Percentiles rank a stretch among this genome's conserved stretches.
These are phyloP conservation scores for Pyrus bretschneideri DNA, from an alignment of 306 rosid species.

Conservation along the genomic window DNA sequence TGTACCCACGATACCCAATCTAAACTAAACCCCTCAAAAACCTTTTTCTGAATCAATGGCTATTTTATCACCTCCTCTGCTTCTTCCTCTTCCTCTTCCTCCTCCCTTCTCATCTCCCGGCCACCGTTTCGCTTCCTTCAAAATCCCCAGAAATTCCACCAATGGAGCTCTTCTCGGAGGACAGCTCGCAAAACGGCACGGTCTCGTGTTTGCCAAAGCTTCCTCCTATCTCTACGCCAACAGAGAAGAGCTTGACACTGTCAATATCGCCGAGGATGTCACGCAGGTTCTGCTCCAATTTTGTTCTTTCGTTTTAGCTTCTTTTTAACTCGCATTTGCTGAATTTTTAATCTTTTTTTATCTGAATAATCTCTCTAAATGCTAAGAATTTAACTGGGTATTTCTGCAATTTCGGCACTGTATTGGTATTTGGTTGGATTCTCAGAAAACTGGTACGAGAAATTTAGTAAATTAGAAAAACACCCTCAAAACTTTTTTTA, in stretches of 20 bases:
- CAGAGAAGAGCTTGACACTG: conserved; percentile 57
- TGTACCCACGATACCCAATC: background rate
- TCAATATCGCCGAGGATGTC: conserved; percentile 88
- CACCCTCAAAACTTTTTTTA: background rate
- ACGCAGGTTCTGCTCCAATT: conserved; percentile 52
- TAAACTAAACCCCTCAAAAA: conserved; percentile 26
- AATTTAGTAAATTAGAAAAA: background rate
- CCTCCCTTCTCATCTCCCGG: conserved; percentile 13
- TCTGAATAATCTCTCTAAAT: background rate
- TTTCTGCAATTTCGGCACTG: background rate
- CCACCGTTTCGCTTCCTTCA: conserved; percentile 10
- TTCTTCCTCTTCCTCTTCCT: conserved; percentile 22
- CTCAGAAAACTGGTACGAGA: background rate
- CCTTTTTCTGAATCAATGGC: background rate
- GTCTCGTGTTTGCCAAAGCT: conserved; percentile 23
- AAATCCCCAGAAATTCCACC: conserved; percentile 1
- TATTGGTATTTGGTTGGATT: background rate
- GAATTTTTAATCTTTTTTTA: background rate
- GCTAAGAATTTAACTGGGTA: background rate
- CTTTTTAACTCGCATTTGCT: background rate
- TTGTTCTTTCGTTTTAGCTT: background rate
- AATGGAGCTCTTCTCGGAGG: background rate
- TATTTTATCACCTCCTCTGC: conserved; percentile 25
- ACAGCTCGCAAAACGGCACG: background rate
- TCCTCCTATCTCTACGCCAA: conserved; percentile 24